Evolutionary conservation across 1,139 yeast species (phyloP).

Genomic region (Suhomyces ambrosiae): DNA sequence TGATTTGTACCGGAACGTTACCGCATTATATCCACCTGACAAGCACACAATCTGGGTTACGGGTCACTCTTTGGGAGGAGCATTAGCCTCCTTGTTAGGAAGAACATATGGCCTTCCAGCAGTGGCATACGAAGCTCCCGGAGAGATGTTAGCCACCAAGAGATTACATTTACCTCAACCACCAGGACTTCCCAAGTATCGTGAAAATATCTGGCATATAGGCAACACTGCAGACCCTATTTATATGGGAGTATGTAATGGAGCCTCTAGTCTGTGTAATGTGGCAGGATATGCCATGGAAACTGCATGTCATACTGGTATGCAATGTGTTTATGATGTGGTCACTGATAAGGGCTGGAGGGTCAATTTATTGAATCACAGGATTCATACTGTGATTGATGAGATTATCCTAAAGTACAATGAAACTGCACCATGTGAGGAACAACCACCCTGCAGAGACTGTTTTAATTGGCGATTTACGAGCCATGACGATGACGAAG

Average conservation of each 20-base stretch:
- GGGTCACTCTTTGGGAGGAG: constrained; percentile 96
- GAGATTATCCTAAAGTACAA: constrained; percentile 73
- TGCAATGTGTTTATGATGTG: constrained; percentile 85
- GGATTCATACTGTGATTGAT: constrained; percentile 90
- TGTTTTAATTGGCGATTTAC: constrained; percentile 91
- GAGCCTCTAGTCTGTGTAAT: constrained; percentile 88
- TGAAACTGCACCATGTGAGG: constrained; percentile 71
- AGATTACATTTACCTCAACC: constrained; percentile 90
- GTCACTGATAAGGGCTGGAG: constrained; percentile 91
- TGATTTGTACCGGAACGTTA: constrained; percentile 76
- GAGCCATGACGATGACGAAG: constrained; percentile 48
- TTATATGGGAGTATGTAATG: constrained; percentile 95
- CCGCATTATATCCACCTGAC: constrained; percentile 62
- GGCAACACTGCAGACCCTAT: constrained; percentile 98
- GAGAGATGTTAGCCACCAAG: constrained; percentile 79
- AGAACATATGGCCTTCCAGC: constrained; percentile 89
- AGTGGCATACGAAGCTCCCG: constrained; percentile 92
- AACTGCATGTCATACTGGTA: constrained; percentile 91
- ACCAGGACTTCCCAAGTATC: constrained; percentile 80
- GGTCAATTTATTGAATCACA: constrained; percentile 82
- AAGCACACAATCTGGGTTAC: constrained; percentile 79
- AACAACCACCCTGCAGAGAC: constrained; percentile 81
- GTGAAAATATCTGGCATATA: constrained; percentile 90
- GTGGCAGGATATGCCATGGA: constrained; percentile 98
- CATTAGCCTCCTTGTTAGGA: constrained; percentile 78